Evolutionary conservation across 805 yeast genomes (phyloP), one percentile per base, ranked within the genome.

Genomic region (Candida arabinofermentans): DNA sequence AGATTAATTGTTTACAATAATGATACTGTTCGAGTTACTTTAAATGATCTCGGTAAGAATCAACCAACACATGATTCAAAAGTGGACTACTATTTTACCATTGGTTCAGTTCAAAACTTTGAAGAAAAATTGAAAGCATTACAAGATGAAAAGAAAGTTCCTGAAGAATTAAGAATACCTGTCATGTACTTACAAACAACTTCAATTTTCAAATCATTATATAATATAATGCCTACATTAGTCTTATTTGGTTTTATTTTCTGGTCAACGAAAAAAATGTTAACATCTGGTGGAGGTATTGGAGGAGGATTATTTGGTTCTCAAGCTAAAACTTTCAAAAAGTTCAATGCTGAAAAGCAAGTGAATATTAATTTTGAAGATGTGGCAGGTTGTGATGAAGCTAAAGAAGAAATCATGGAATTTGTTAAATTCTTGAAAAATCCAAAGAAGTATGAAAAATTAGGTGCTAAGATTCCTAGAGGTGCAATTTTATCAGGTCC

Each of bases 401-500:
- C 96, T 16, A 89, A 89, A 59, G 91, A 83, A 59, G 97, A 89
- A 67, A 88, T 89, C 51, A 86, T 88, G 95, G 97, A 89, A 65
- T 89, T 89, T 69, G 97, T 89, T 41, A 80, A 82, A 59, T 89
- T 89, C 58, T 73, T 89, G 64, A 89, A 87, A 63, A 76, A 86
- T 46, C 96, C 97, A 8, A 67, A 70, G 37, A 86, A 86, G 61
- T 89, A 87, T 65, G 96, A 88, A 64, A 79, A 74, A 47, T 70
- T 89, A 43, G 97, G 97, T 35, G 97, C 96, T 9, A 86, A 88
- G 63, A 89, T 89, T 48, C 97, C 97, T 41, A 75, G 96, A 62
- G 97, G 97, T 61, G 97, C 96, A 6, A 86, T 89, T 50, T 67
- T 89, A 38, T 83, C 95, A 10, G 97, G 97, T 51, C 95, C 96